These are phyloP conservation scores for Apophysomyces sp. DNA, from an alignment of 371 early-diverging fungal genomes.

Conservation along the genomic window DNA sequence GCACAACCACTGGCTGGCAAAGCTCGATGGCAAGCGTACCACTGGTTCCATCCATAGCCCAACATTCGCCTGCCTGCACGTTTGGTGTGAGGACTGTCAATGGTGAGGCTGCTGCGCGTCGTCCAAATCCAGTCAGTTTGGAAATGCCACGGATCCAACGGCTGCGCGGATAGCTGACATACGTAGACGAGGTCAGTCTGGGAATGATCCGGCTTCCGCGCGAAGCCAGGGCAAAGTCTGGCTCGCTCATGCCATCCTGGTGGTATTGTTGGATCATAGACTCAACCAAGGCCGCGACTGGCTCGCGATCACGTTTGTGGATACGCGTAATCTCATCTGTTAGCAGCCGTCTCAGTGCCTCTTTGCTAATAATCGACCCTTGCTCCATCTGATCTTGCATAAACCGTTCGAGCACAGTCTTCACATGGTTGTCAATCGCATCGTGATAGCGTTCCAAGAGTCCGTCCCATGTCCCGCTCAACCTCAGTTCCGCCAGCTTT, in stretches of 20 bases:
- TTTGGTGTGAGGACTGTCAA: conserved; percentile 51
- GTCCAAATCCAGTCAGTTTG: not conserved
- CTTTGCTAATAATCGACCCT: not conserved
- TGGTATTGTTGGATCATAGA: not conserved
- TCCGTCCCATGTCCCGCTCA: not conserved
- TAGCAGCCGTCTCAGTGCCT: not conserved
- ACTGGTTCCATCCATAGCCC: conserved; percentile 64
- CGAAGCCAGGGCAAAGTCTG: conserved; percentile 67
- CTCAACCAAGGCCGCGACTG: not conserved
- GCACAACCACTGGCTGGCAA: conserved; percentile 50
- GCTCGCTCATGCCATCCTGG: conserved; percentile 6
- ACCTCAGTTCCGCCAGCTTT: not conserved
- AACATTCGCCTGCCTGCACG: conserved; percentile 68
- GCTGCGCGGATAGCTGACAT: conserved; percentile 9
- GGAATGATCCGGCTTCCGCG: conserved; percentile 66
- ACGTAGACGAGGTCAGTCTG: conserved; percentile 55
- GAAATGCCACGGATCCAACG: not conserved
- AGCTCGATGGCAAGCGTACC: conserved; percentile 68
- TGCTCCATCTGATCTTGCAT: not conserved
- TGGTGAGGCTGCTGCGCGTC: conserved; percentile 22
- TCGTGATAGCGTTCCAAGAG: not conserved
- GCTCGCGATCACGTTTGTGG: not conserved
- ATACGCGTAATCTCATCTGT: not conserved
- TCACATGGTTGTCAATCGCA: not conserved
- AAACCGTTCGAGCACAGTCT: not conserved